Conservation (phyloP, 2,329 filamentous ascomycete species). For the Colletotrichum kahawae region DNA sequence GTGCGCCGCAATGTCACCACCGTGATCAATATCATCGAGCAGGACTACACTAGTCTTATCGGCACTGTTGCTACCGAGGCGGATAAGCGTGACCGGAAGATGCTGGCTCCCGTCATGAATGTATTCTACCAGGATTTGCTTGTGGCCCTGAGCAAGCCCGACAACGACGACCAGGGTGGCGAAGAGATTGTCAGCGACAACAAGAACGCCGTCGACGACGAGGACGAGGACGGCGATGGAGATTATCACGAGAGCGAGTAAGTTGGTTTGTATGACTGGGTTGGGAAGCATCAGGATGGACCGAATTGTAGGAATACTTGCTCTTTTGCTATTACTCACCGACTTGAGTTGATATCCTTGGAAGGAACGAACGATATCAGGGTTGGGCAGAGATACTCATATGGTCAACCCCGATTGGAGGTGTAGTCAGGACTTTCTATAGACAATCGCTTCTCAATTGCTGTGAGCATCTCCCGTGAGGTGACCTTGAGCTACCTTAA, state of each 20-base stretch:
- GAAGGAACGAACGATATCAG: background rate
- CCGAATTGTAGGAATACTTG: background rate
- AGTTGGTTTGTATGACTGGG: background rate
- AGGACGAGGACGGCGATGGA: background rate
- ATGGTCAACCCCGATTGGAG: background rate
- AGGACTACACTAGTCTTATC: constrained; percentile 23
- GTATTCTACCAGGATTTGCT: background rate
- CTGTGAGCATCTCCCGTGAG: too few relatives aligned
- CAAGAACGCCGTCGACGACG: background rate
- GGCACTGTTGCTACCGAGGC: background rate
- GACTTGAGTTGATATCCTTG: background rate
- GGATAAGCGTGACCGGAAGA: background rate
- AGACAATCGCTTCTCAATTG: background rate
- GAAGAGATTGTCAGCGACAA: background rate
- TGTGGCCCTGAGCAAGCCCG: background rate
- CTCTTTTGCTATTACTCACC: background rate
- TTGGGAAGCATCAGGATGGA: background rate
- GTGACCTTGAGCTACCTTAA: background rate
- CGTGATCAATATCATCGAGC: constrained; percentile 39
- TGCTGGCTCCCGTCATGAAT: background rate
- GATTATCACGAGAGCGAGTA: background rate
- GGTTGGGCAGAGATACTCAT: background rate
- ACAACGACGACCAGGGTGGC: background rate
- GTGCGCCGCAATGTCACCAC: background rate
- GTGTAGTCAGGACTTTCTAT: background rate